Evolutionary conservation across 495 filamentous ascomycete genomes (phyloP), one percentile per base, ranked within the genome.

Genomic region (Opeltia flavorubescens): DNA sequence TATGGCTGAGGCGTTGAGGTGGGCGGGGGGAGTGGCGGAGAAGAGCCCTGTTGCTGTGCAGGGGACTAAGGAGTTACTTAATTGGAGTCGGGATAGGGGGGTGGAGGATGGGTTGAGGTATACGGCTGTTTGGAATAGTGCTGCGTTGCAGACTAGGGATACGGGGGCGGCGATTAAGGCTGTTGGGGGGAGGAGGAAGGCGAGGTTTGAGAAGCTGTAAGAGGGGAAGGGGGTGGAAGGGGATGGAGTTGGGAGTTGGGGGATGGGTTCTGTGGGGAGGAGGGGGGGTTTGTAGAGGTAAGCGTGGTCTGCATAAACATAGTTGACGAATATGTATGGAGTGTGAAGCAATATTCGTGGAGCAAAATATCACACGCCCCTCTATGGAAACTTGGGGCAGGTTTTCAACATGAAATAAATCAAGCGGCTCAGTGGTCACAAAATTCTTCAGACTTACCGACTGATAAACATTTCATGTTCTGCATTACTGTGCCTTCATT

Each of bases 31-130:
- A 56, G 76, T 96, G 15, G 82, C 83, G 29, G 63, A 57, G 4
- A 95, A 96, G 74, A 93, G 85, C 55, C 91, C 91, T 0, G 77
- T 98, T 20, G 91, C 87, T 0, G 85, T 94, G 51, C 80, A 89
- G 66, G 84, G 87, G 3, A 96, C 91, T 18, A 98, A 98, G 69
- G 83, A 94, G 62, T 57, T 96, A 43, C 58, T 98, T 61, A 94
- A 96, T 63, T 89, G 78, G 56, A 81, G 79, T 35, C 69, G 87
- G 55, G 89, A 93, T 63, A 74, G 85, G 57, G 66, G 72, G 0
- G 78, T 93, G 9, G 74, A 72, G 44, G 86, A 94, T 56, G 87
- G 78, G 21, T 65, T 98, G 58, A 72, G 76, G 42, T 95, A 94
- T 67, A 91, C 86, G 11, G 68, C 72, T 7, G 70, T 89, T 1